These are phyloP conservation scores for Suaeda aralocaspica DNA, from an alignment of 148 eudicot species.

Conservation along the genomic window DNA sequence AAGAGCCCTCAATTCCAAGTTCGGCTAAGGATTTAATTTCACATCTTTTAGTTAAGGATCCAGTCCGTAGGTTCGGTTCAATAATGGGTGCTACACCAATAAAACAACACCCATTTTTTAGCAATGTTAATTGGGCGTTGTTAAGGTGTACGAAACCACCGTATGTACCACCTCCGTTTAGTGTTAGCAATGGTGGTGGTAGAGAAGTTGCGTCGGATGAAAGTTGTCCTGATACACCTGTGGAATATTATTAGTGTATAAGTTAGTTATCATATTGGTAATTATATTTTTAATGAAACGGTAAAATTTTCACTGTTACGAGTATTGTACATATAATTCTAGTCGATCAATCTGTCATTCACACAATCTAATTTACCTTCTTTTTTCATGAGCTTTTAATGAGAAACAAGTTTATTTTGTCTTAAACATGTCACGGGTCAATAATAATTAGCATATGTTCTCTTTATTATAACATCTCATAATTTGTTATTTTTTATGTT, in stretches of 20 bases:
- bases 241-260: conserved; percentile 63
- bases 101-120: conserved; percentile 74
- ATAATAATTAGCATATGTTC: no score
- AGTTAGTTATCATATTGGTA: conserved; percentile 14
- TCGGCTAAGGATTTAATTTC: conserved; percentile 66
- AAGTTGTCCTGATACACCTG: conserved; percentile 66
- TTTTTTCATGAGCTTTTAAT: not conserved
- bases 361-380: not conserved
- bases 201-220: conserved; percentile 52
- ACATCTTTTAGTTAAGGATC: conserved; percentile 73
- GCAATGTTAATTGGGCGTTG: conserved; percentile 92
- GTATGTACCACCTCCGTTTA: conserved; percentile 56
- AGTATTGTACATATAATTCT: not conserved
- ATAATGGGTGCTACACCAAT: conserved; percentile 68
- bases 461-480: no score
- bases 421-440: no score
- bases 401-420: no score
- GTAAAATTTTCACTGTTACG: conserved; percentile 13
- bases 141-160: conserved; percentile 80
- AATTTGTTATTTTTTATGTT: no score
- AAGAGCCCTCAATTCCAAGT: conserved; percentile 64
- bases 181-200: conserved; percentile 33
- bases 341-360: not conserved
- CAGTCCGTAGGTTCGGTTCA: conserved; percentile 67
- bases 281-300: conserved; percentile 16